Evolutionary conservation across 345 rosid species (phyloP).

Genomic region (Streptanthus diversifolius): DNA sequence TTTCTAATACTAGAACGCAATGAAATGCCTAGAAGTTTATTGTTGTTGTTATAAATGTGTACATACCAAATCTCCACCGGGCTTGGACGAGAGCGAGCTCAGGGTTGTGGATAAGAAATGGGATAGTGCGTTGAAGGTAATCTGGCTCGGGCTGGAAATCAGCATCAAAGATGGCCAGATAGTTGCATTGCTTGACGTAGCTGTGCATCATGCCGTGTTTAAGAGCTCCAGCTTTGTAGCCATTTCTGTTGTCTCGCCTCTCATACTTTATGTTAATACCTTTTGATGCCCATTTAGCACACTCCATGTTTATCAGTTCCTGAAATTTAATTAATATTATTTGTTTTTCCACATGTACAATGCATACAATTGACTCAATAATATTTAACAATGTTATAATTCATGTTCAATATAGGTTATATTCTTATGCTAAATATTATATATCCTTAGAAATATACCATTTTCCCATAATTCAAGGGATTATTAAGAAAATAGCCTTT

Average conservation of each 20-base stretch:
- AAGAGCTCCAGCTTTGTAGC: constrained; percentile 53
- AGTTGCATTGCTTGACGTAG: constrained; percentile 43
- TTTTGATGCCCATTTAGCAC: constrained; percentile 32
- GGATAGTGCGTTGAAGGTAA: constrained; percentile 40
- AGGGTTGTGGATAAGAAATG: constrained; percentile 42
- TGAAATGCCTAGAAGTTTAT: neutral
- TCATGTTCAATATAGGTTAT: neutral
- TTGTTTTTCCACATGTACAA: neutral
- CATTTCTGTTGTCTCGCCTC: constrained; percentile 40
- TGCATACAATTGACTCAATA: neutral
- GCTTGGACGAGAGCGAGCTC: constrained; percentile 34
- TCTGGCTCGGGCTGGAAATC: constrained; percentile 52
- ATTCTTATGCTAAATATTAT: neutral
- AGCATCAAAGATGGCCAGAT: constrained; percentile 45
- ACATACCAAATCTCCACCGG: constrained; percentile 54
- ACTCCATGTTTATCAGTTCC: constrained; percentile 25
- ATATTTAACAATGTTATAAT: neutral
- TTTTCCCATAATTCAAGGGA: neutral
- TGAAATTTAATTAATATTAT: neutral
- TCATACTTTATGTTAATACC: constrained; percentile 27
- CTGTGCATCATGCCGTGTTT: constrained; percentile 48
- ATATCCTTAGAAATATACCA: neutral
- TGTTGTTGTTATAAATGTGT: neutral
- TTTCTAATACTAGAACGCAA: neutral
- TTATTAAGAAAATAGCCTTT: neutral